Percentiles rank a stretch among this genome's conserved stretches.
phyloP scores from a whole-genome alignment of 345 rosid species.

The Eucalyptus polybractea region DNA sequence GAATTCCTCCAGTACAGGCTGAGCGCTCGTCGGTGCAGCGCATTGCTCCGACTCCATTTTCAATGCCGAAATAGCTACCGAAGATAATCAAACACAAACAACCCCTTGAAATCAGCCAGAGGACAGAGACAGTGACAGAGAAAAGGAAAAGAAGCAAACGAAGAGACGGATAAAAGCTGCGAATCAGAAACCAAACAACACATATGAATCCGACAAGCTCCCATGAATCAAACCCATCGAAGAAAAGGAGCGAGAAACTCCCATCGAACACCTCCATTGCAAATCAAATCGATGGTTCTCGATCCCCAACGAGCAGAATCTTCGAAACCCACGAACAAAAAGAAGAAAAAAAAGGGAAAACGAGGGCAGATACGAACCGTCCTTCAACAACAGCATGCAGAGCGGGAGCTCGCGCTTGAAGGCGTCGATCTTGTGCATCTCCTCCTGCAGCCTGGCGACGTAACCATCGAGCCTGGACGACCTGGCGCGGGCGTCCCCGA shows the following conservation, averaged over 20 bases:
- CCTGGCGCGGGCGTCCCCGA: constrained; percentile 28
- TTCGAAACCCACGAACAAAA: neutral
- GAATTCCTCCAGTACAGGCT: constrained; percentile 68
- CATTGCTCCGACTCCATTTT: constrained; percentile 43
- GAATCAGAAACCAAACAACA: neutral
- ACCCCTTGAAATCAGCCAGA: neutral
- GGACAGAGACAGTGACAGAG: neutral
- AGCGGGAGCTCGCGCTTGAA: constrained; percentile 85
- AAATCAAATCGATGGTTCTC: neutral
- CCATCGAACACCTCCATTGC: neutral
- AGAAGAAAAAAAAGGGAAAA: neutral
- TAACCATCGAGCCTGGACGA: constrained; percentile 35
- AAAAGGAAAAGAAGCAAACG: neutral
- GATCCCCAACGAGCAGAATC: neutral
- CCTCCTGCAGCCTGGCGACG: constrained; percentile 55
- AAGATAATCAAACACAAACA: neutral
- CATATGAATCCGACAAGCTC: neutral
- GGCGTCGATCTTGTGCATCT: constrained; percentile 72
- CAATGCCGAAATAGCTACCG: constrained; percentile 52
- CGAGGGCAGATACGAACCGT: constrained; percentile 33
- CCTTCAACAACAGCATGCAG: constrained; percentile 57
- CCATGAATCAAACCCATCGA: neutral
- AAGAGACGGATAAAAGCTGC: neutral
- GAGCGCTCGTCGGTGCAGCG: neutral
- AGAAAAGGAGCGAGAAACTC: neutral